These are phyloP conservation scores for Talaromyces sp. DNA, from an alignment of 2,329 filamentous ascomycete genomes.

Conservation along the genomic window DNA sequence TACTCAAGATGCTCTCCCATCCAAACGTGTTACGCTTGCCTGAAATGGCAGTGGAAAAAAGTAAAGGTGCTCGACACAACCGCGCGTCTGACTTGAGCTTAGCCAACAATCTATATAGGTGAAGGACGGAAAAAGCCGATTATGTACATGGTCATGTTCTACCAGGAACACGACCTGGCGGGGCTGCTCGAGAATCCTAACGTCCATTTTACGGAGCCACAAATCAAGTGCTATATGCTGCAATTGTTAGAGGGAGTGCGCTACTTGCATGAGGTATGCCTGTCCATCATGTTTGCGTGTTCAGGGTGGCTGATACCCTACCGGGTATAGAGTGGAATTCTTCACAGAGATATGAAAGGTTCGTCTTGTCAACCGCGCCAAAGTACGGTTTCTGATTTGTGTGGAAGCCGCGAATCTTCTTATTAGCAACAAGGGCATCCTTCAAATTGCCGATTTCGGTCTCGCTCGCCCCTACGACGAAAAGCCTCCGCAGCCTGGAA, in stretches of 20 bases:
- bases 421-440: conserved; percentile 87
- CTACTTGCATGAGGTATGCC: conserved; percentile 75
- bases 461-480: conserved; percentile 92
- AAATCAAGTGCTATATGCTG: conserved; percentile 97
- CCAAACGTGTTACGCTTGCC: conserved; percentile 80
- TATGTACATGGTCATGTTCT: conserved; percentile 98
- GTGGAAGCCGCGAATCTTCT: conserved; percentile 77
- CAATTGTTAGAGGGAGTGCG: conserved; percentile 85
- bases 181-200: conserved; percentile 92
- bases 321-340: conserved; percentile 61
- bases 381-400: conserved; percentile 11
- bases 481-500: conserved; percentile 68
- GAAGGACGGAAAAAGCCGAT: conserved; percentile 74
- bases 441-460: conserved; percentile 97
- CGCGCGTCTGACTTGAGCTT: conserved; percentile 5
- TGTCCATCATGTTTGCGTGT: neutral
- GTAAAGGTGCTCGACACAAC: conserved; percentile 48
- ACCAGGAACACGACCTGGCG: conserved; percentile 99
- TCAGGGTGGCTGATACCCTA: conserved; percentile 19
- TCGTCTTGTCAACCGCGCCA: conserved; percentile 9
- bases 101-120: conserved; percentile 43
- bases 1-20: conserved; percentile 92
- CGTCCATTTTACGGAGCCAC: conserved; percentile 78
- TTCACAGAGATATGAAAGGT: conserved; percentile 95
- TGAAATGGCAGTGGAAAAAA: conserved; percentile 91